A percentile compares a stretch with the other conserved stretches of the same genome.
phyloP scores from a whole-genome alignment of 345 rosid genomes.

The Populus alba region DNA sequence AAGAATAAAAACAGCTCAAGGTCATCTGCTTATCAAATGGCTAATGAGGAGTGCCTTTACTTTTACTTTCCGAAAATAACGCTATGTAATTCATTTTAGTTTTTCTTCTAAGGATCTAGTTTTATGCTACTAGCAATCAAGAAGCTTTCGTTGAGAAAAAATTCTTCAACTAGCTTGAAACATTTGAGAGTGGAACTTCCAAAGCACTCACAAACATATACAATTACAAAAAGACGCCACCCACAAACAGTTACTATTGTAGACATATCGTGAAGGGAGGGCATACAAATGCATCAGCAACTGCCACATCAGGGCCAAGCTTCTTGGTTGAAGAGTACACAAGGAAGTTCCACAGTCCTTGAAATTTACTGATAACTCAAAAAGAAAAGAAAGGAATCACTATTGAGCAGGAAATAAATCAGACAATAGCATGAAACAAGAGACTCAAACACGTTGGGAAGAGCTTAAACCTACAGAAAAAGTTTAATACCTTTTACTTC shows the following conservation, averaged over 20 bases:
- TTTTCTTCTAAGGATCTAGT: neutral
- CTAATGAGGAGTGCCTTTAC: neutral
- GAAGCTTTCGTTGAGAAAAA: neutral
- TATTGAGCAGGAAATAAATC: conserved; percentile 9
- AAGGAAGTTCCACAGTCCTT: conserved; percentile 63
- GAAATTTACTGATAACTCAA: conserved; percentile 41
- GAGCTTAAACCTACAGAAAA: conserved; percentile 7
- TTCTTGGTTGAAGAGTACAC: conserved; percentile 37
- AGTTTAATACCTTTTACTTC: conserved; percentile 48
- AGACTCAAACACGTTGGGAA: conserved; percentile 13
- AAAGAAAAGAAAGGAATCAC: neutral
- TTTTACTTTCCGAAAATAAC: neutral
- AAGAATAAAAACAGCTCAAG: neutral
- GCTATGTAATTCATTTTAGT: neutral
- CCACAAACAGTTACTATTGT: conserved; percentile 16
- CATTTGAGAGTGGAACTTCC: neutral
- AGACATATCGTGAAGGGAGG: conserved; percentile 15
- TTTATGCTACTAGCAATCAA: neutral
- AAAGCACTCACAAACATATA: neutral
- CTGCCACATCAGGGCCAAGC: conserved; percentile 34
- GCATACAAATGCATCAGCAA: conserved; percentile 36
- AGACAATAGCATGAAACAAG: conserved; percentile 3
- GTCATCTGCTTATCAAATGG: neutral
- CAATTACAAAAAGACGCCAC: neutral
- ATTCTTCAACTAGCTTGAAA: neutral